A percentile compares a stretch with the other conserved stretches of the same genome.
Evolutionary conservation across 768 basidiomycete genomes (phyloP).

Genomic region (Termitomyces sp.): DNA sequence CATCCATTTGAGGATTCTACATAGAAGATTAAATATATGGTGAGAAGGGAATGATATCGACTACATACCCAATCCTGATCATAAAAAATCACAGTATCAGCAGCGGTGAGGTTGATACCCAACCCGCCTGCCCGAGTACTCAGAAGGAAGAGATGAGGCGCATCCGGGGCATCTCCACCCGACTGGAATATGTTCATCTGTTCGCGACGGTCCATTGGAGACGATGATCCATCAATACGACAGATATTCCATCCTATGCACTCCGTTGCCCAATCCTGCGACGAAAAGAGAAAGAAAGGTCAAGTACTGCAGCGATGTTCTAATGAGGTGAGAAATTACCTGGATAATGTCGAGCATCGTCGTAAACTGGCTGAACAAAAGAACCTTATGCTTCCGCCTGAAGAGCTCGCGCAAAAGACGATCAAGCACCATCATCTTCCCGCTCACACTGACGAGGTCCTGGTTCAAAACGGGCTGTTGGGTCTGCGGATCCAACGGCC

Average conservation of each 20-base stretch:
- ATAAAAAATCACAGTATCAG: constrained; percentile 92
- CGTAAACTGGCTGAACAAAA: constrained; percentile 92
- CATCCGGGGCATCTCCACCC: constrained; percentile 52
- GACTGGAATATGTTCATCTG: constrained; percentile 85
- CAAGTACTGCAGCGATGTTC: neutral
- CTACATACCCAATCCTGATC: constrained; percentile 80
- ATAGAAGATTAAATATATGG: neutral
- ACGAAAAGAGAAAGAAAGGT: neutral
- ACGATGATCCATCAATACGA: constrained; percentile 87
- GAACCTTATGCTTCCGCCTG: constrained; percentile 71
- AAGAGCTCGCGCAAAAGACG: constrained; percentile 82
- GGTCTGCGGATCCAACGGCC: constrained; percentile 64
- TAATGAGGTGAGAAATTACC: constrained; percentile 31
- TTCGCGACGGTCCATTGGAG: constrained; percentile 73
- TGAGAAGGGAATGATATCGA: neutral
- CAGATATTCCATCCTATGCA: constrained; percentile 81
- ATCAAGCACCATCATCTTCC: constrained; percentile 97
- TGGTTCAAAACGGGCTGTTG: constrained; percentile 63
- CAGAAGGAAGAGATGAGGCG: constrained; percentile 72
- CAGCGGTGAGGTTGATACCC: constrained; percentile 75
- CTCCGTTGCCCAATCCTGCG: constrained; percentile 80
- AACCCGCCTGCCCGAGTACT: constrained; percentile 78
- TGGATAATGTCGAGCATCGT: constrained; percentile 96
- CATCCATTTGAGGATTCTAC: constrained; percentile 93
- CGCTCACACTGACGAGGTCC: constrained; percentile 79